Conservation (phyloP, 1,284 basidiomycete species). For the Ustilago curta region DNA sequence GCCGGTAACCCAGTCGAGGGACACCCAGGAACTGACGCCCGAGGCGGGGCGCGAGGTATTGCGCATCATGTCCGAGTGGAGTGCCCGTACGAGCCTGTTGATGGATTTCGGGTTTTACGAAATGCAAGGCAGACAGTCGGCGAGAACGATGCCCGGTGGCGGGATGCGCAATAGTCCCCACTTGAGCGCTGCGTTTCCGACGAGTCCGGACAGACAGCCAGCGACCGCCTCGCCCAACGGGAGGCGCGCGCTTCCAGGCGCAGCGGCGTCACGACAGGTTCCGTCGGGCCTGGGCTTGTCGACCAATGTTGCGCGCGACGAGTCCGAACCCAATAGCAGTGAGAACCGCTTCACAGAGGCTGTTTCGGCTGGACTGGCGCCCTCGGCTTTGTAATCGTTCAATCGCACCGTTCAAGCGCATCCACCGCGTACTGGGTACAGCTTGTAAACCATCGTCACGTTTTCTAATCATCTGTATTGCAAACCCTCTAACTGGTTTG, state of each 20-base stretch:
- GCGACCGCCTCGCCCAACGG: slow-evolving; percentile 18
- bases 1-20: slow-evolving; percentile 66
- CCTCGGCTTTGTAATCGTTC: slow-evolving; percentile 22
- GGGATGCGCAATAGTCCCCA: slow-evolving; percentile 24
- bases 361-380: slow-evolving; percentile 26
- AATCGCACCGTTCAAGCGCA: not conserved
- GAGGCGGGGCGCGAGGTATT: slow-evolving; percentile 59
- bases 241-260: slow-evolving; percentile 8
- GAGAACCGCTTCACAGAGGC: not conserved
- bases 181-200: slow-evolving; percentile 18
- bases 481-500: not conserved
- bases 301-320: slow-evolving; percentile 8
- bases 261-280: slow-evolving; percentile 7
- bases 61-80: slow-evolving; percentile 59
- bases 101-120: slow-evolving; percentile 60
- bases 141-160: not conserved
- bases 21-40: slow-evolving; percentile 66
- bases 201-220: slow-evolving; percentile 7
- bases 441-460: slow-evolving; percentile 1
- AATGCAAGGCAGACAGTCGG: slow-evolving; percentile 28
- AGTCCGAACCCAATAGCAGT: not conserved
- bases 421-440: not conserved
- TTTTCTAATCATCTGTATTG: not conserved
- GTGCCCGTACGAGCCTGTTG: slow-evolving; percentile 51
- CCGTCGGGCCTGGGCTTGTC: slow-evolving; percentile 23